Conservation (phyloP, 2,329 filamentous ascomycete genomes). For the Gliomastix tumulicola region DNA sequence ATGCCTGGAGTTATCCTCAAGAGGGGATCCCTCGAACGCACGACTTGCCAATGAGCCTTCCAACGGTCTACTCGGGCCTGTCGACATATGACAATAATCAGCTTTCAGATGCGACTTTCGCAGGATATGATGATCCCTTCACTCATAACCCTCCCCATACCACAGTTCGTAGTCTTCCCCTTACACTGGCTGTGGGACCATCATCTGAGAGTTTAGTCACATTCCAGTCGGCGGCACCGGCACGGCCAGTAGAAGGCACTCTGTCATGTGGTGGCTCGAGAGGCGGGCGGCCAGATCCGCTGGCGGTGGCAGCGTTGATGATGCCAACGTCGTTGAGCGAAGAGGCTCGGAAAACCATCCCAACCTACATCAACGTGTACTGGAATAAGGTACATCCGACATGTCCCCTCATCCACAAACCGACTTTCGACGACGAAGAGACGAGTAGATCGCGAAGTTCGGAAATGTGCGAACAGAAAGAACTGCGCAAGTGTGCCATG, state of each 20-base stretch:
- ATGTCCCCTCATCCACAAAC: slow-evolving; percentile 44
- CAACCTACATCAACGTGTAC: slow-evolving; percentile 43
- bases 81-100: too few relatives aligned
- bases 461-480: too few relatives aligned
- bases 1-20: too few relatives aligned
- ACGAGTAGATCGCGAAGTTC: too few relatives aligned
- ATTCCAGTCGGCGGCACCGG: slow-evolving; percentile 29
- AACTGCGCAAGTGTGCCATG: slow-evolving; percentile 46
- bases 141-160: slow-evolving; percentile 14
- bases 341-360: slow-evolving; percentile 33
- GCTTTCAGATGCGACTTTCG: too few relatives aligned
- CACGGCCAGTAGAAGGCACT: slow-evolving; percentile 9
- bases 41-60: too few relatives aligned
- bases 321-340: slow-evolving; percentile 25
- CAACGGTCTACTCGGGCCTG: too few relatives aligned
- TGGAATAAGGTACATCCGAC: slow-evolving; percentile 42
- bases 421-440: slow-evolving; percentile 33
- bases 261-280: too few relatives aligned
- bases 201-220: slow-evolving; percentile 42
- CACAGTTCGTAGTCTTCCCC: slow-evolving; percentile 42
- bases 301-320: too few relatives aligned
- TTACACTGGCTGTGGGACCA: slow-evolving; percentile 37
- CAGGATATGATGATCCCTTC: too few relatives aligned
- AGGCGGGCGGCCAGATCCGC: too few relatives aligned
- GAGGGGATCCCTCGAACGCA: too few relatives aligned